Evolutionary conservation across 352 stramenopile genomes (phyloP).

Genomic region (Thalassiosira hispida): DNA sequence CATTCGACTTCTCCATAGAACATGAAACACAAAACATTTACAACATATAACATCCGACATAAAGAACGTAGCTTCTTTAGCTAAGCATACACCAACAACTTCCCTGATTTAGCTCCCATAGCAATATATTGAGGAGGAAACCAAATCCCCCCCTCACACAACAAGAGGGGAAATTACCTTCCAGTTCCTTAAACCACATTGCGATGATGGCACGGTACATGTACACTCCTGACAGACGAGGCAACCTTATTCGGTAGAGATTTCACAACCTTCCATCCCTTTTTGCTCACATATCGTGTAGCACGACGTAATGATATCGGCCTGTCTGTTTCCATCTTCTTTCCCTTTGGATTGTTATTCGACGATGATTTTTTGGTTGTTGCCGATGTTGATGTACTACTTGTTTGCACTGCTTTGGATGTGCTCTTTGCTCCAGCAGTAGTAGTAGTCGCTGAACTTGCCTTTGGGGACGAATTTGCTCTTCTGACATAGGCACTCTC

Average conservation of each 20-base stretch:
- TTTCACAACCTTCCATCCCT: slow-evolving; percentile 29
- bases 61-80: slow-evolving; percentile 10
- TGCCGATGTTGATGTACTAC: neutral
- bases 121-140: neutral
- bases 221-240: neutral
- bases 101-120: neutral
- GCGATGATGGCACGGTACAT: neutral
- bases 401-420: neutral
- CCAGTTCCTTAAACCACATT: slow-evolving; percentile 6
- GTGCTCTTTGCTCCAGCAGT: neutral
- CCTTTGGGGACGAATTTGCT: neutral
- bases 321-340: neutral
- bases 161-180: neutral
- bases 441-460: neutral
- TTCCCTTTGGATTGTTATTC: slow-evolving; percentile 3
- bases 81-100: too few species aligned
- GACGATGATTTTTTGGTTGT: neutral
- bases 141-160: neutral
- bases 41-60: neutral
- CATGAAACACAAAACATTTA: neutral
- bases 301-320: slow-evolving; percentile 10
- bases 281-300: slow-evolving; percentile 22
- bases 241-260: neutral
- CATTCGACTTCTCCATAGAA: too few species aligned
- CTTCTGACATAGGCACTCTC: slow-evolving; percentile 27